A percentile compares a stretch with the other conserved stretches of the same genome.
Evolutionary conservation across 2,329 filamentous ascomycete species (phyloP).

Genomic region (Paraphaeosphaeria sporulosa): DNA sequence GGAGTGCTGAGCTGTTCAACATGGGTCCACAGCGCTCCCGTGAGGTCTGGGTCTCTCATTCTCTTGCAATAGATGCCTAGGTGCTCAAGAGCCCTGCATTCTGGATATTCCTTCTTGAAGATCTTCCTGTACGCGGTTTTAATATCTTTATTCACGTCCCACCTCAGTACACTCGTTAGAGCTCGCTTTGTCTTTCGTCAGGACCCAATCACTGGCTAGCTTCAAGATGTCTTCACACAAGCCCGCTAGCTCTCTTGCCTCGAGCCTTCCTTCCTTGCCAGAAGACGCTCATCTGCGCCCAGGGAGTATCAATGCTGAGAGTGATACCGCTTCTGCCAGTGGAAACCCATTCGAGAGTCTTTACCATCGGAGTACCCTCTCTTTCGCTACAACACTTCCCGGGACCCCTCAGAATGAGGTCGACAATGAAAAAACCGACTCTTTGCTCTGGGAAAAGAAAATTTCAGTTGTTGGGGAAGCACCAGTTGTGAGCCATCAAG

Average conservation of each 20-base stretch:
- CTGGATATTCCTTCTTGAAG: not conserved
- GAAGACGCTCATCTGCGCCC: slow-evolving; percentile 8
- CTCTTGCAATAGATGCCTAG: not conserved
- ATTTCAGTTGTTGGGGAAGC: not conserved
- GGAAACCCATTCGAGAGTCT: slow-evolving; percentile 7
- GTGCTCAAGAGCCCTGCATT: not conserved
- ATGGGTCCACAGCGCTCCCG: not conserved
- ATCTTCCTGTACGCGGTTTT: not conserved
- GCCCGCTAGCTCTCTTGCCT: not conserved
- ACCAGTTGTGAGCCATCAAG: not conserved
- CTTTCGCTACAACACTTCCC: slow-evolving; percentile 11
- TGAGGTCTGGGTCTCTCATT: not conserved
- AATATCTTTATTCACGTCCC: not conserved
- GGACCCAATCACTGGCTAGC: not conserved
- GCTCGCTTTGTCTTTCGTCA: not conserved
- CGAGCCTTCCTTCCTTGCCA: slow-evolving; percentile 5
- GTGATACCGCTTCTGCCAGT: not conserved
- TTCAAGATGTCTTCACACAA: slow-evolving; percentile 1
- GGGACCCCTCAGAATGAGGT: slow-evolving; percentile 5
- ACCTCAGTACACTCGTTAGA: slow-evolving; percentile 2
- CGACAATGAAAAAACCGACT: not conserved
- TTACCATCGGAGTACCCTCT: slow-evolving; percentile 4
- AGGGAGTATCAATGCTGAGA: slow-evolving; percentile 4
- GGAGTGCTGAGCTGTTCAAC: not conserved
- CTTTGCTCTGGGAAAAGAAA: slow-evolving; percentile 6